Evolutionary conservation across 129 eudicot genomes (phyloP), one percentile per base, ranked within the genome.

Genomic region (Flaveria bidentis): DNA sequence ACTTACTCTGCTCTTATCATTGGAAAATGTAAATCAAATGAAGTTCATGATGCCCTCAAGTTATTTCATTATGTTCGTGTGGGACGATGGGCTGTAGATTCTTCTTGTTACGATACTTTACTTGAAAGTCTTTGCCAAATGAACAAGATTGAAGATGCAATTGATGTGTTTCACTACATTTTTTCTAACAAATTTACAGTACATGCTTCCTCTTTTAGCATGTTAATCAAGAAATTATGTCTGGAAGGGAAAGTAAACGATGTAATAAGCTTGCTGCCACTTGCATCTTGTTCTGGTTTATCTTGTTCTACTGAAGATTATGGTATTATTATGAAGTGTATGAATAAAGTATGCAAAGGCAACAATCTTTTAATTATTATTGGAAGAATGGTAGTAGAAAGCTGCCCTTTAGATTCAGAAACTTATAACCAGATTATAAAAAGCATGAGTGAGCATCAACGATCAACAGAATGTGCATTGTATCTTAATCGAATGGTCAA

Each of bases 1-100:
- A 89, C 91, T 45, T 92, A 87, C 77, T 86, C 91, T 78, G 88
- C 97, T 72, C 85, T 92, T 45, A 76, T 89, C 46, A 33, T 82
- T 42, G 96, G 86, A 2, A 84, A 87, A 72, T 92, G 97, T 82
- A 84, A 74, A 63, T 49, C 78, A 23, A 84, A 78, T n/a, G 72
- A 86, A 72, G 33, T 75, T 70, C 69, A 75, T 22, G 82, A 73
- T 51, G 97, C 97, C 66, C 73, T 89, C 63, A 39, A 78, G 23
- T 85, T 92, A 26, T 92, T 87, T 55, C 61, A 61, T 67, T 80
- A 50, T 49, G 84, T 92, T 72, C 41, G 60, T 53, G 76, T 76
- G 15, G 78, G 78, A 45, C 33, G 12, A 70, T 84, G 89, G 91
- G 72, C 80, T 79, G 66, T 92, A 79, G 97, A 89, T 74, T 75